Conservation (phyloP, 2,329 filamentous ascomycete species). For the Chaetomiaceae sp. region DNA sequence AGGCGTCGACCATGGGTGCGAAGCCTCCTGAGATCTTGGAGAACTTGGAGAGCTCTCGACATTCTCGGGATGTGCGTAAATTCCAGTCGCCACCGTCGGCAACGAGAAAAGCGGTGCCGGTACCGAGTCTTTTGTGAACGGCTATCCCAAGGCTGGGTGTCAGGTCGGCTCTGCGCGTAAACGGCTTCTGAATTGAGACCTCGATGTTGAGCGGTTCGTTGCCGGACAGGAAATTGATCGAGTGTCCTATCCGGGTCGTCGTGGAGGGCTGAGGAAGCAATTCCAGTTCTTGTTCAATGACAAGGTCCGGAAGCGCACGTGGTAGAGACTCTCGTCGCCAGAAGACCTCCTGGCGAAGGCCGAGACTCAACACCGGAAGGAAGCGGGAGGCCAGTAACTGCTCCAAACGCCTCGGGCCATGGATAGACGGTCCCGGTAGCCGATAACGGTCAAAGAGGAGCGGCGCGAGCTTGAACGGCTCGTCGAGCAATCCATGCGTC, state of each 20-base stretch:
- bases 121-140: slow-evolving; percentile 31
- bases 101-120: slow-evolving; percentile 36
- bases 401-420: slow-evolving; percentile 33
- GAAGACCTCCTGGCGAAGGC: slow-evolving; percentile 38
- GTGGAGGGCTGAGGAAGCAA: slow-evolving; percentile 36
- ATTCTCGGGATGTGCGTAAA: slow-evolving; percentile 27
- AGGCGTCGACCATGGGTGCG: slow-evolving; percentile 11
- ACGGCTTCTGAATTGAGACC: slow-evolving; percentile 28
- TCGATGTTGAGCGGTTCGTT: slow-evolving; percentile 35
- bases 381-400: slow-evolving; percentile 37
- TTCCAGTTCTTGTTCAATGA: slow-evolving; percentile 36
- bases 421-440: slow-evolving; percentile 34
- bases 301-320: slow-evolving; percentile 24
- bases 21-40: slow-evolving; percentile 28
- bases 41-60: slow-evolving; percentile 31
- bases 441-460: slow-evolving; percentile 38
- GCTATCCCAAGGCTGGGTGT: slow-evolving; percentile 32
- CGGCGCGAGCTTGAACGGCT: slow-evolving; percentile 30
- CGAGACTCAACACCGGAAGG: slow-evolving; percentile 35
- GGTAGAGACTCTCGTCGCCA: neutral
- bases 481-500: slow-evolving; percentile 37
- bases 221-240: slow-evolving; percentile 29
- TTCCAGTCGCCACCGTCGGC: slow-evolving; percentile 41
- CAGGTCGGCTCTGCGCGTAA: slow-evolving; percentile 16
- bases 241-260: slow-evolving; percentile 33